Conservation (phyloP, 23 red algal genomes). For the Gracilaria domingensis region DNA sequence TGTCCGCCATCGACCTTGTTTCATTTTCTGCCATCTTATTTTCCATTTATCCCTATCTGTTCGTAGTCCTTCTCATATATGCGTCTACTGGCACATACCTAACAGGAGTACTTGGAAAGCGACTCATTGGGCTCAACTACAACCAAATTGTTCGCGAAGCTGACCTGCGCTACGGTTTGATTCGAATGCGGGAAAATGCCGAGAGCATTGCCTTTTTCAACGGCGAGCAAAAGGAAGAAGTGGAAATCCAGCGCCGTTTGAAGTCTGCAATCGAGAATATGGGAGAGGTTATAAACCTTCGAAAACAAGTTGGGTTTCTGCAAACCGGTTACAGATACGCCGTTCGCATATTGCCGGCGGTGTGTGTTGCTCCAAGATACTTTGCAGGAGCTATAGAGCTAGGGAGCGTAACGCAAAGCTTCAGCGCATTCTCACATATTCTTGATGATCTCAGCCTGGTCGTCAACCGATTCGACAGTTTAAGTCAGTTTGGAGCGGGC, state of each 20-base stretch:
- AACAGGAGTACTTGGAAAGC: conserved; percentile 73
- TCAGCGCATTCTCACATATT: conserved; percentile 91
- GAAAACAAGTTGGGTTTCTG: conserved; percentile 85
- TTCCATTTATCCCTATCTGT: conserved; percentile 90
- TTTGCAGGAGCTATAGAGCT: conserved; percentile 85
- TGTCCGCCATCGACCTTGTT: conserved; percentile 83
- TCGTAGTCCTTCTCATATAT: conserved; percentile 82
- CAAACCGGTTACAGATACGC: conserved; percentile 87
- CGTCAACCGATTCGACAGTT: conserved; percentile 91
- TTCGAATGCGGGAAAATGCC: conserved; percentile 94
- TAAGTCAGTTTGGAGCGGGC: conserved; percentile 88
- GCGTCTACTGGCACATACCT: conserved; percentile 69
- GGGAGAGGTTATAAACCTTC: conserved; percentile 69
- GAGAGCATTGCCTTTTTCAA: conserved; percentile 95
- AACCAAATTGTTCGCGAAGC: conserved; percentile 87
- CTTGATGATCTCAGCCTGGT: conserved; percentile 87
- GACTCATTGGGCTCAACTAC: conserved; percentile 85
- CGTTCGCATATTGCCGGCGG: conserved; percentile 89
- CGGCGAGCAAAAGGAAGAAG: conserved; percentile 79
- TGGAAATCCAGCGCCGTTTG: conserved; percentile 60
- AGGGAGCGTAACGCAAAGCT: conserved; percentile 87
- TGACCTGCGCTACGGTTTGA: conserved; percentile 87
- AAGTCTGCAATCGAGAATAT: conserved; percentile 80
- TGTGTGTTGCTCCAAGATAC: conserved; percentile 90
- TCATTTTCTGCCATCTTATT: conserved; percentile 90